Evolutionary conservation across 371 early-diverging fungal genomes (phyloP), one percentile per base, ranked within the genome.

Genomic region (Mortierella sp.): DNA sequence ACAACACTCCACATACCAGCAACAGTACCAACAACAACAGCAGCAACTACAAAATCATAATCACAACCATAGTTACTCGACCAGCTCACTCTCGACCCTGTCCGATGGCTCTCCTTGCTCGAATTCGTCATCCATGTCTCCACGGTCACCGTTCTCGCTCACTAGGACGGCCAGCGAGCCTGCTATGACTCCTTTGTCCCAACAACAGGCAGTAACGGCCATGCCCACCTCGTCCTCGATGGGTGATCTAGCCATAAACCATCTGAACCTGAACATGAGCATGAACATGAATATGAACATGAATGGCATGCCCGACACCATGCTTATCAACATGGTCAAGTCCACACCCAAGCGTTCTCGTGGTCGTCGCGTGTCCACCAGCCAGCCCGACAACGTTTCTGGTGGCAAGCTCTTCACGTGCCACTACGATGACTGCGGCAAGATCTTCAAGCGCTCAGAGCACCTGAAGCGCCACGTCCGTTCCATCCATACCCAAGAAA

Each of bases 381-480:
- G 72, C 57, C 71, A 82, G 28, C 82, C 83, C 4, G 82, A 81
- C 41, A 63, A 52, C 39, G 37, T 34, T 14, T 61, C 72, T 51
- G 81, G 83, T 23, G 55, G 72, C 54, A 85, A 86, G 39, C 69
- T 83, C 42, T 85, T 85, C 66, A 76, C 79, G 0, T 89, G 90
- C 62, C 75, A 70, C 1, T 66, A 81, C 51, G 81, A 79, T 28
- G 82, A 81, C 26, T 96, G 96, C 64, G 87, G 87, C 39, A 86
- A 91, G 54, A 84, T 86, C 31, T 96, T 95, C 78, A 94, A 93
- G 79, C 81, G 94, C 27, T 88, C 85, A 50, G 95, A 95, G 72
- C 94, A 95, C 78, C 80, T 95, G 48, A 91, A 92, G 70, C 80
- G 96, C 21, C 95, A 93, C 73, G 79, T 86, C 37, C 83, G 90